Percentiles rank a stretch among this genome's conserved stretches.
Evolutionary conservation across 345 rosid genomes (phyloP).

Genomic region (Physaria fendleri): DNA sequence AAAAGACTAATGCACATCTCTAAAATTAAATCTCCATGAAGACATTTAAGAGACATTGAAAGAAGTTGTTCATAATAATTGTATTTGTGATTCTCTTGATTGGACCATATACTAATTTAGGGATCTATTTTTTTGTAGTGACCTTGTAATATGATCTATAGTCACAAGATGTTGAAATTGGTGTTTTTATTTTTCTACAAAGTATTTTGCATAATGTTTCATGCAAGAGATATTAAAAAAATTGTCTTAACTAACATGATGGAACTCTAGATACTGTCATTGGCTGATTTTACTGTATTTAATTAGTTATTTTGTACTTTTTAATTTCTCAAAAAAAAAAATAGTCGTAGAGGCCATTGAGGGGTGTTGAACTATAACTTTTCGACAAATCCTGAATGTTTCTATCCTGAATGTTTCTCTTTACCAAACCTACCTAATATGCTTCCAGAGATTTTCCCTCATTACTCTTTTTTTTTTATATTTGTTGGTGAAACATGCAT

Average conservation of each 20-base stretch:
- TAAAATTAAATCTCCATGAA: conserved; percentile 7
- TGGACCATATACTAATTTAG: not conserved
- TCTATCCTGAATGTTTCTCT: conserved; percentile 17
- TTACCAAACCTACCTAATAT: conserved; percentile 24
- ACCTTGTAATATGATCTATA: not conserved
- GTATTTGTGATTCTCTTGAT: not conserved
- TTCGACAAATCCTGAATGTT: conserved; percentile 14
- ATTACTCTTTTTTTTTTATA: not conserved
- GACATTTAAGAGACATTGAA: no score
- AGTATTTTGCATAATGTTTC: no score
- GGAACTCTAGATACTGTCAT: not conserved
- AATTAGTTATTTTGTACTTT: conserved; percentile 6
- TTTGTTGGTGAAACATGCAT: not conserved
- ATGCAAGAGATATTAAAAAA: no score
- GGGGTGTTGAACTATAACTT: conserved; percentile 8
- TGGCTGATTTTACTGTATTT: not conserved
- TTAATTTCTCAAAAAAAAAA: not conserved
- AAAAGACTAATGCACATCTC: conserved; percentile 4
- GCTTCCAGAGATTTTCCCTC: not conserved
- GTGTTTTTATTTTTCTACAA: no score
- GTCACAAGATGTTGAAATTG: no score
- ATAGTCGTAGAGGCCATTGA: not conserved
- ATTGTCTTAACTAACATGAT: not conserved
- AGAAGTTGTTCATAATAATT: not conserved
- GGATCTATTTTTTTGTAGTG: not conserved